Conservation (phyloP, 2,329 filamentous ascomycete species). For the Trichophyton rubrum region DNA sequence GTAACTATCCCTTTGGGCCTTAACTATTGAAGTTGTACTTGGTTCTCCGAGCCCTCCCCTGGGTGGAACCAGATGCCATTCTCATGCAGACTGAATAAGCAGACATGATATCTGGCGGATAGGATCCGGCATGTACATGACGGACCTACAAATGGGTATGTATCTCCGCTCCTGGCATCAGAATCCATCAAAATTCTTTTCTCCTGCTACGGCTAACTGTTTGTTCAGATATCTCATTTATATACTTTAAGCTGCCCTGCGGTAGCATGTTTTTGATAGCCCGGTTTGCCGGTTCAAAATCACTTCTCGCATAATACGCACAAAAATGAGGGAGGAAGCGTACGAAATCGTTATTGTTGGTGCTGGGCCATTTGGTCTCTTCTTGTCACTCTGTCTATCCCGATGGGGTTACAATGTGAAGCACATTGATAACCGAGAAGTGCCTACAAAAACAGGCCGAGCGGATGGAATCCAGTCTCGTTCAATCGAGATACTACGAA, state of each 20-base stretch:
- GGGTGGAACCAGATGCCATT: too few relatives aligned
- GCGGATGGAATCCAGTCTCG: slow-evolving; percentile 35
- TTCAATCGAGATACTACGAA: slow-evolving; percentile 33
- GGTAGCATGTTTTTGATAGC: background rate
- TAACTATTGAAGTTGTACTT: too few relatives aligned
- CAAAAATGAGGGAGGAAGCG: slow-evolving; percentile 26
- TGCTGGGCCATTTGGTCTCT: slow-evolving; percentile 75
- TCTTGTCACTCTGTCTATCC: slow-evolving; percentile 75
- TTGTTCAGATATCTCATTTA: background rate
- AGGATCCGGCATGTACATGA: too few relatives aligned
- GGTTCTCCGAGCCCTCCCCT: too few relatives aligned
- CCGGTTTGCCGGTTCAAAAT: too few relatives aligned
- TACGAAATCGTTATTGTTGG: slow-evolving; percentile 72
- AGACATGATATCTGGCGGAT: too few relatives aligned
- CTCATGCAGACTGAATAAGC: too few relatives aligned
- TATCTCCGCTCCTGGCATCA: too few relatives aligned
- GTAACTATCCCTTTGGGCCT: too few relatives aligned
- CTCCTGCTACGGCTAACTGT: background rate
- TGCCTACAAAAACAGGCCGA: slow-evolving; percentile 30
- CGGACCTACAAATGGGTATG: too few relatives aligned
- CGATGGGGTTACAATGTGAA: slow-evolving; percentile 93
- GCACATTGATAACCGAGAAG: slow-evolving; percentile 47
- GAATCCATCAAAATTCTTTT: background rate
- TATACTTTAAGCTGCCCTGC: background rate
- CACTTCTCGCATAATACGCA: background rate